Conservation (phyloP, 352 stramenopile species). For the Thraustochytrium sp. region DNA sequence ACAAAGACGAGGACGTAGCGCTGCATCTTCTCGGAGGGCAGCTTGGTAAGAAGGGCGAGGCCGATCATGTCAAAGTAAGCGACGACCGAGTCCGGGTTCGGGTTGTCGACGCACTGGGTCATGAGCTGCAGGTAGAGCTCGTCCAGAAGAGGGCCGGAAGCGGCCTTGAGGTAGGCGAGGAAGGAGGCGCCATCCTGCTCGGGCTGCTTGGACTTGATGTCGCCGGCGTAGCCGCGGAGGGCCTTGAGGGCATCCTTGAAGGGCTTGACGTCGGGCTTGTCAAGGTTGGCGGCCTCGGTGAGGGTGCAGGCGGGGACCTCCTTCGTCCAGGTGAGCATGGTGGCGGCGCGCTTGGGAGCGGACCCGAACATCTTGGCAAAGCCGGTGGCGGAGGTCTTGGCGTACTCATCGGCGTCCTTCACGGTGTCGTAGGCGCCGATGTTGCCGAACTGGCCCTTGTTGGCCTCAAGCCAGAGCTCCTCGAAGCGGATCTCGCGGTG, state of each 20-base stretch:
- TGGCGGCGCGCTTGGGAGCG: neutral
- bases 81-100: neutral
- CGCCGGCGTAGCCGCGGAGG: neutral
- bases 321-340: constrained; percentile 38
- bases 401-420: constrained; percentile 18
- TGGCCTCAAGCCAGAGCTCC: constrained; percentile 54
- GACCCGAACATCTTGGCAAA: neutral
- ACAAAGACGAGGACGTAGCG: constrained; percentile 14
- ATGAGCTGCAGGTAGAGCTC: constrained; percentile 61
- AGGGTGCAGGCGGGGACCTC: neutral
- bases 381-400: constrained; percentile 6
- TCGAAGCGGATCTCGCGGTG: constrained; percentile 59
- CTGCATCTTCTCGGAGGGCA: neutral
- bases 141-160: neutral
- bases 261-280: neutral
- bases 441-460: constrained; percentile 48
- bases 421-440: neutral
- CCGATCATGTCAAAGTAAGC: neutral
- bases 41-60: neutral
- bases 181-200: neutral
- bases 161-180: neutral
- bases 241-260: neutral
- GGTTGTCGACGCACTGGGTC: constrained; percentile 52
- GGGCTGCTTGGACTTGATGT: neutral
- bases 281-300: neutral